Percentiles rank a stretch among this genome's conserved stretches.
phyloP scores from a whole-genome alignment of 331 rosid genomes.

The Stylosanthes scabra region DNA sequence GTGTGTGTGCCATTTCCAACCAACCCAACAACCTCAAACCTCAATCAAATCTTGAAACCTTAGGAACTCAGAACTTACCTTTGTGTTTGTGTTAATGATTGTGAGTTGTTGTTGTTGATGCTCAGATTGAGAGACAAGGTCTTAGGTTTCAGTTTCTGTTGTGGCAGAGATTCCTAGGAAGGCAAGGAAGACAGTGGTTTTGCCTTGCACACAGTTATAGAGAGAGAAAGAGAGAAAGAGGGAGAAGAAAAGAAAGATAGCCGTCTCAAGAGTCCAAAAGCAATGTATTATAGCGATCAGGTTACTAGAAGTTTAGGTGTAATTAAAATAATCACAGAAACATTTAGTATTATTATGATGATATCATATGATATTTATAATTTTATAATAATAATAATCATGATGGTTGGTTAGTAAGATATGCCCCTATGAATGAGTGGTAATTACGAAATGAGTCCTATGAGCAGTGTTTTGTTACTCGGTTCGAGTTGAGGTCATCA shows the following conservation, averaged over 20 bases:
- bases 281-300: constrained; percentile 20
- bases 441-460: constrained; percentile 31
- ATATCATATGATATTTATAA: constrained; percentile 15
- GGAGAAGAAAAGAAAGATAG: neutral
- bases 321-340: too few relatives aligned
- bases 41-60: constrained; percentile 11
- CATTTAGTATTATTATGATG: neutral
- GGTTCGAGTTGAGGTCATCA: neutral
- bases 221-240: neutral
- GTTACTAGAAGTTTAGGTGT: neutral
- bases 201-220: constrained; percentile 3
- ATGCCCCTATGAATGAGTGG: neutral
- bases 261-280: constrained; percentile 20
- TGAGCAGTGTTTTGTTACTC: constrained; percentile 7
- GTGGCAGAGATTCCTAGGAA: constrained; percentile 34
- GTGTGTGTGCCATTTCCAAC: neutral
- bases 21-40: neutral
- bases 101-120: too few relatives aligned
- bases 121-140: neutral
- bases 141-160: constrained; percentile 11
- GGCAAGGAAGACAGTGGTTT: constrained; percentile 1
- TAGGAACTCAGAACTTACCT: constrained; percentile 39
- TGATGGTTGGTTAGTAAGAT: neutral
- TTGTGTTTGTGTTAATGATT: constrained; percentile 6
- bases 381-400: too few relatives aligned